Percentiles rank a stretch among this genome's conserved stretches.
Conservation (phyloP, 805 yeast species). For the Dipodascus albidus region DNA sequence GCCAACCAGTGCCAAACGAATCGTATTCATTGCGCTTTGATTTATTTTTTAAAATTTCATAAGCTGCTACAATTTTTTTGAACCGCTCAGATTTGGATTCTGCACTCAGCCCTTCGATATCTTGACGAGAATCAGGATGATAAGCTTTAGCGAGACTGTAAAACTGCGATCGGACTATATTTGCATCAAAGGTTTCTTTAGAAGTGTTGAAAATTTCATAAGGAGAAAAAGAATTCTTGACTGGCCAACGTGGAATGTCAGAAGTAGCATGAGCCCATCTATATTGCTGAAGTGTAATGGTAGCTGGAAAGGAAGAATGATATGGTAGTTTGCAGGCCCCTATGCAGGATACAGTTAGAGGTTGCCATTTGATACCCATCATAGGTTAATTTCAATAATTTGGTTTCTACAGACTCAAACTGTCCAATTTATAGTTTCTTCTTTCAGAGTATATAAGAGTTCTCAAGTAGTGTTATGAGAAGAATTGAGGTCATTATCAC, state of each 20-base stretch:
- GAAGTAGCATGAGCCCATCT: neutral
- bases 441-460: too few relatives aligned
- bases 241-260: slow-evolving; percentile 40
- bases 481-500: too few relatives aligned
- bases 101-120: slow-evolving; percentile 5
- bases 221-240: slow-evolving; percentile 45
- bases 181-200: slow-evolving; percentile 27
- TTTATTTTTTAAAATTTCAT: slow-evolving; percentile 40
- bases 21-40: slow-evolving; percentile 36
- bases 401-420: too few relatives aligned
- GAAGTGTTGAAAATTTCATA: slow-evolving; percentile 50
- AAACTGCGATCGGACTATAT: slow-evolving; percentile 37
- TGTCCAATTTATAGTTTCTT: too few relatives aligned
- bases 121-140: slow-evolving; percentile 53
- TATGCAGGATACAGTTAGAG: too few relatives aligned
- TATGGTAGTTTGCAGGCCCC: too few relatives aligned
- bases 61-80: slow-evolving; percentile 46
- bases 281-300: too few relatives aligned
- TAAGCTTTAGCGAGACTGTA: slow-evolving; percentile 58
- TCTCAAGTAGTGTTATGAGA: too few relatives aligned
- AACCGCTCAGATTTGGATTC: slow-evolving; percentile 38
- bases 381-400: too few relatives aligned
- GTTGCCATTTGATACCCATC: too few relatives aligned
- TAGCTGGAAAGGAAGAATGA: too few relatives aligned
- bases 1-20: slow-evolving; percentile 4